A percentile compares a stretch with the other conserved stretches of the same genome.
These are phyloP conservation scores for Rachicladosporium sp. DNA, from an alignment of 2,329 filamentous ascomycete species.

Conservation along the genomic window DNA sequence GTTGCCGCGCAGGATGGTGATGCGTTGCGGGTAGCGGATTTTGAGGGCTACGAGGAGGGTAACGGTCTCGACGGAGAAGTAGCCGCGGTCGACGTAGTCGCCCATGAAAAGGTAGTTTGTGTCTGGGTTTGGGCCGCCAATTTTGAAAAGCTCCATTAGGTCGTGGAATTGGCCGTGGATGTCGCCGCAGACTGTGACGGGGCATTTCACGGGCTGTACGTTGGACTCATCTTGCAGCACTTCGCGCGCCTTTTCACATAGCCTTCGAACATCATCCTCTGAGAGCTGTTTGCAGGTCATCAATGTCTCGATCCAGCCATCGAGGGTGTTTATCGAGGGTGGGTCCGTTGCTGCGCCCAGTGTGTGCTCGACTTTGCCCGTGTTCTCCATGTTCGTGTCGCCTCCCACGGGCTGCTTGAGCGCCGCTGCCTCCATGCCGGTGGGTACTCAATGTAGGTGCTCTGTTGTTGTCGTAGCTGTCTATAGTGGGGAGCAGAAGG, in stretches of 20 bases:
- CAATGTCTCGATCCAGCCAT: constrained; percentile 96
- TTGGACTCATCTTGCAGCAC: constrained; percentile 96
- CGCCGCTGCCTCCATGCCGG: constrained; percentile 19
- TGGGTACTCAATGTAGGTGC: too few species aligned
- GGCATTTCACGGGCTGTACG: constrained; percentile 98
- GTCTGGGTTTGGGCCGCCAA: constrained; percentile 93
- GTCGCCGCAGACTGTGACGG: constrained; percentile 95
- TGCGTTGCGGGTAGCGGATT: constrained; percentile 93
- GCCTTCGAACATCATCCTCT: constrained; percentile 84
- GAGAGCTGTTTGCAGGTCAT: constrained; percentile 98
- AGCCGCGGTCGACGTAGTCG: constrained; percentile 96
- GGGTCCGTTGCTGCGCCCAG: constrained; percentile 66
- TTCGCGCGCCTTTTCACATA: constrained; percentile 97
- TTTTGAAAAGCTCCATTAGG: constrained; percentile 98
- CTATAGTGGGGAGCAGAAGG: too few species aligned
- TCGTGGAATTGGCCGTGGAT: constrained; percentile 99
- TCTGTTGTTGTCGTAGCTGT: too few species aligned
- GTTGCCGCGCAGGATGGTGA: constrained; percentile 96
- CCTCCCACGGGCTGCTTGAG: constrained; percentile 16
- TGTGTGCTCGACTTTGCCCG: constrained; percentile 67
- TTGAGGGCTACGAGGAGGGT: constrained; percentile 93
- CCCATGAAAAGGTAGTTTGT: constrained; percentile 99
- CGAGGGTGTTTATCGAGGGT: constrained; percentile 79
- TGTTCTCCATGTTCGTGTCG: constrained; percentile 99
- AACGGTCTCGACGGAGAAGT: constrained; percentile 97